Conservation (phyloP, 2,329 filamentous ascomycete genomes). For the Monascus ruber region DNA sequence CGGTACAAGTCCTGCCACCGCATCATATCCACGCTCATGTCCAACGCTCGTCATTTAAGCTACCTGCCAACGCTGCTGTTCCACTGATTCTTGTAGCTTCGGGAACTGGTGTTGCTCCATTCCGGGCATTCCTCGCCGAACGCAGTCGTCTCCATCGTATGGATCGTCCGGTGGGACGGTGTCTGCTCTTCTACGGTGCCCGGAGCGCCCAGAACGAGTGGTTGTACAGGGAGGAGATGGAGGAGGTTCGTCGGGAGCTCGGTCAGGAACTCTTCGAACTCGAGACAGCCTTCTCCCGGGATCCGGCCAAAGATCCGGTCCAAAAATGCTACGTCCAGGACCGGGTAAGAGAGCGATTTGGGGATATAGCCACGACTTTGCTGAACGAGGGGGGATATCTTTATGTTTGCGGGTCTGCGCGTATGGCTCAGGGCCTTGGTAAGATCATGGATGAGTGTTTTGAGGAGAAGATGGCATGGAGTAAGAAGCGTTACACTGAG, state of each 20-base stretch:
- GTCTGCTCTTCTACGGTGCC: slow-evolving; percentile 34
- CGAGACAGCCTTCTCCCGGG: slow-evolving; percentile 17
- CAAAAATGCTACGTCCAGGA: slow-evolving; percentile 30
- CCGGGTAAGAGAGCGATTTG: slow-evolving; percentile 19
- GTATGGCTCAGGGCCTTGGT: slow-evolving; percentile 33
- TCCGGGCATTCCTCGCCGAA: slow-evolving; percentile 34
- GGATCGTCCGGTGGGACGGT: slow-evolving; percentile 25
- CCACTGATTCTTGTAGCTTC: slow-evolving; percentile 44
- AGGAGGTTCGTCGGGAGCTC: slow-evolving; percentile 10
- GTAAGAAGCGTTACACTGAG: slow-evolving; percentile 15
- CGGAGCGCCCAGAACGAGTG: slow-evolving; percentile 25
- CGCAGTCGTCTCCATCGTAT: slow-evolving; percentile 24
- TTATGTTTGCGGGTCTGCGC: slow-evolving; percentile 29
- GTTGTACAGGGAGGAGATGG: slow-evolving; percentile 22
- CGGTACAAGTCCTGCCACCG: slow-evolving; percentile 64
- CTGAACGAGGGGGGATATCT: slow-evolving; percentile 28
- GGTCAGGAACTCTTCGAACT: slow-evolving; percentile 10
- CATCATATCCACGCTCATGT: slow-evolving; percentile 81
- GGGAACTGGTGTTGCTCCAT: slow-evolving; percentile 41
- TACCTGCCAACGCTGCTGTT: slow-evolving; percentile 43
- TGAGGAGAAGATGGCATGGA: slow-evolving; percentile 24
- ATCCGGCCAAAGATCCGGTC: slow-evolving; percentile 5
- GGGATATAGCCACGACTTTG: slow-evolving; percentile 19
- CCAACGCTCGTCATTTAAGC: slow-evolving; percentile 92
- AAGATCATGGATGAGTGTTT: slow-evolving; percentile 28